phyloP scores from a whole-genome alignment of 1,284 basidiomycete species.

The Ceratobasidium theobromae region DNA sequence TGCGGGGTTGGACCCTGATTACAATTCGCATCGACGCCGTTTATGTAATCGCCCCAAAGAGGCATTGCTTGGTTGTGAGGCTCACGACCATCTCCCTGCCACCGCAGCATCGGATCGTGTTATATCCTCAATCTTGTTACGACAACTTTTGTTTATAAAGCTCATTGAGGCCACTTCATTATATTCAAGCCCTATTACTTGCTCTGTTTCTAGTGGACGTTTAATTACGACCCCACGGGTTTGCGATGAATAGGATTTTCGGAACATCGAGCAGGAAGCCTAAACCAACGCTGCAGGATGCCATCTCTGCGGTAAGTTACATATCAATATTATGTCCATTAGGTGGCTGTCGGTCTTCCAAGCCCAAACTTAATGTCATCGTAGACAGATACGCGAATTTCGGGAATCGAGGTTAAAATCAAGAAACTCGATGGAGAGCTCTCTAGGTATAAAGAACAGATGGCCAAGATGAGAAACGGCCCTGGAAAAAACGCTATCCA shows the following conservation, averaged over 20 bases:
- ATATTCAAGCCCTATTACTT: too few species aligned
- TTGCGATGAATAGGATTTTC: conserved; percentile 58
- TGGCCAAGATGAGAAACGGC: conserved; percentile 90
- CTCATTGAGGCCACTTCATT: not conserved
- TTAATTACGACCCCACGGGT: conserved; percentile 1
- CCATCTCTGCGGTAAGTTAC: conserved; percentile 72
- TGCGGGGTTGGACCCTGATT: not conserved
- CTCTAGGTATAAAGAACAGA: conserved; percentile 90
- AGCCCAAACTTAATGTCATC: conserved; percentile 18
- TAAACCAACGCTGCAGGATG: conserved; percentile 85
- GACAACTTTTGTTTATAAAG: too few species aligned
- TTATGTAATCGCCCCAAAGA: not conserved
- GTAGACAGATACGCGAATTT: conserved; percentile 87
- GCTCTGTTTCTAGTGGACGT: not conserved
- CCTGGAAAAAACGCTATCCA: conserved; percentile 97
- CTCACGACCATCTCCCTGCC: not conserved
- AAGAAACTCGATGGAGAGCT: conserved; percentile 96
- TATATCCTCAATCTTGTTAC: too few species aligned
- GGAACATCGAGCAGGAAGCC: conserved; percentile 72
- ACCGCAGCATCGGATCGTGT: not conserved
- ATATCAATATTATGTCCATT: conserved; percentile 16
- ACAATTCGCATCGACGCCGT: not conserved
- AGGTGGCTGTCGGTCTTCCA: conserved; percentile 27
- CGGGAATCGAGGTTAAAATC: conserved; percentile 94
- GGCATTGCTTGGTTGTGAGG: not conserved